A percentile compares a stretch with the other conserved stretches of the same genome.
phyloP scores from a whole-genome alignment of 345 rosid genomes.

The Noccaea caerulescens region DNA sequence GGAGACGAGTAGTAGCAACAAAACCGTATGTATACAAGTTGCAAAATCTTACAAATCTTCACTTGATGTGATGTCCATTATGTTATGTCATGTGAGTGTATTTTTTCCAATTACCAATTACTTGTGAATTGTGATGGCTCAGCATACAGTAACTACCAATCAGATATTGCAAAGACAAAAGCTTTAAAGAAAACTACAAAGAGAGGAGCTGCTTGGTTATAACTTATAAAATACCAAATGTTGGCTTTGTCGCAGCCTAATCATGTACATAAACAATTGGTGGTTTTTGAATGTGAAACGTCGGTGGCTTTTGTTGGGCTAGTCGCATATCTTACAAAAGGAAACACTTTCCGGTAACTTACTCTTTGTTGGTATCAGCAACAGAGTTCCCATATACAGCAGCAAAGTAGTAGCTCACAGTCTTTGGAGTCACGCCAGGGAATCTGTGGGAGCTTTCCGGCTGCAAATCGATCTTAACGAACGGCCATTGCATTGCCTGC shows the following conservation, averaged over 20 bases:
- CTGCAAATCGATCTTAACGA: slow-evolving; percentile 68
- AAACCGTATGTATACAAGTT: neutral
- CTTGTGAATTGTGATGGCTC: neutral
- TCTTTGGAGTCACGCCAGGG: slow-evolving; percentile 77
- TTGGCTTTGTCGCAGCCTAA: neutral
- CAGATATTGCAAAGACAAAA: neutral
- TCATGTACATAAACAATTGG: slow-evolving; percentile 14
- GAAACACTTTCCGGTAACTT: neutral
- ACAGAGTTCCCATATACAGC: slow-evolving; percentile 59
- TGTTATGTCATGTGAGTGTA: neutral
- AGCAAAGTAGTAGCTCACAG: slow-evolving; percentile 66
- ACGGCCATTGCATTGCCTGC: slow-evolving; percentile 85
- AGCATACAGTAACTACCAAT: neutral
- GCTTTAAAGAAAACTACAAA: slow-evolving; percentile 7
- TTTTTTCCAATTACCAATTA: neutral
- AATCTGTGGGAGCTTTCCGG: slow-evolving; percentile 71
- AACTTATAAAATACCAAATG: slow-evolving; percentile 4
- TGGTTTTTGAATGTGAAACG: slow-evolving; percentile 23
- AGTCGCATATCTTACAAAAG: slow-evolving; percentile 32
- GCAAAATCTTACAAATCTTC: neutral
- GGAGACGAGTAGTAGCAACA: slow-evolving; percentile 58
- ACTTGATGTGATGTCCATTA: neutral
- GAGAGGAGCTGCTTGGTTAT: neutral
- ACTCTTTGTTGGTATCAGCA: slow-evolving; percentile 39
- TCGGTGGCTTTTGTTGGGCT: slow-evolving; percentile 9